Conservation (phyloP, 2,329 filamentous ascomycete genomes). For the Aureobasidium subglaciale region DNA sequence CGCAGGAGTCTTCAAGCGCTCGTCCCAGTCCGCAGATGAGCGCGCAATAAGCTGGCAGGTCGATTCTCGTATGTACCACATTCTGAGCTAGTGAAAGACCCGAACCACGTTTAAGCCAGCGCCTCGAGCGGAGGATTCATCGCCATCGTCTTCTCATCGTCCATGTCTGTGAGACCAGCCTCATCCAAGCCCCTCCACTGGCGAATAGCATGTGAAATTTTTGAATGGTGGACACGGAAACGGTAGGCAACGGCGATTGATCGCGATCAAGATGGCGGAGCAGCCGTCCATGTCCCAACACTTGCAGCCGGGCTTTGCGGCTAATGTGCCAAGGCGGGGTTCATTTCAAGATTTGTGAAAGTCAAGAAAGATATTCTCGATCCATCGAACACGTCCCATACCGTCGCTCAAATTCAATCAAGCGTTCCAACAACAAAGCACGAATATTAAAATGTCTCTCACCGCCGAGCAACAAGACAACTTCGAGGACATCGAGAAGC, state of each 20-base stretch:
- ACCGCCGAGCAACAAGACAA: slow-evolving; percentile 58
- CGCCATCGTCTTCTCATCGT: neutral
- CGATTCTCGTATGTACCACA: neutral
- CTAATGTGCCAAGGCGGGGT: slow-evolving; percentile 2
- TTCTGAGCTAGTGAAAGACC: neutral
- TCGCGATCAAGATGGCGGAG: neutral
- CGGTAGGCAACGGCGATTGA: neutral
- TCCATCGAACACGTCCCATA: neutral
- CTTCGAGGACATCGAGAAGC: slow-evolving; percentile 76
- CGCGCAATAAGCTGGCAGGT: neutral
- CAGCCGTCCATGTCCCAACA: neutral
- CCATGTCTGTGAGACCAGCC: neutral
- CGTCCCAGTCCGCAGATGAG: too few species aligned
- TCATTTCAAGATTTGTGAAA: slow-evolving; percentile 7
- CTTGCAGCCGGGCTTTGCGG: neutral
- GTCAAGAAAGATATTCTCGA: neutral
- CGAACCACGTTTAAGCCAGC: neutral
- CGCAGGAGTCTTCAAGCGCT: too few species aligned
- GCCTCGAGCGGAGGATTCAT: neutral
- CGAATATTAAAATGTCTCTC: slow-evolving; percentile 31
- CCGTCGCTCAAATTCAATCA: neutral
- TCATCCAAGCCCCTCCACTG: neutral
- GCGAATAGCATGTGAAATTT: neutral
- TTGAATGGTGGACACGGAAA: neutral
- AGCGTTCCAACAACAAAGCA: neutral